Evolutionary conservation across 176 grass and related monocot genomes (phyloP).

Genomic region (Aegilops longissima): DNA sequence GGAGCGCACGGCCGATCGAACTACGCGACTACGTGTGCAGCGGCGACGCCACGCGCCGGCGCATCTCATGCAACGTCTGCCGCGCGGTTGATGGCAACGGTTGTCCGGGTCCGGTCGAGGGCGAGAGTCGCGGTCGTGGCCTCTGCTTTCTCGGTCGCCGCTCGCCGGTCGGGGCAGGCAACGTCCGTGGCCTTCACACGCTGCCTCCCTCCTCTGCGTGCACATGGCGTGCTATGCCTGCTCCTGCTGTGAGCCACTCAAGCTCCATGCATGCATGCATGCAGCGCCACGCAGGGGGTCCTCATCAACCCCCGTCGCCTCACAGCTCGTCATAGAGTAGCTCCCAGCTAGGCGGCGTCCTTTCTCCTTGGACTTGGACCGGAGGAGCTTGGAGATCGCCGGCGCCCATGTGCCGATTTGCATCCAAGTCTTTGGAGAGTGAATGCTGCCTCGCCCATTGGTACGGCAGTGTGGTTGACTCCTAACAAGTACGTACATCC

Average conservation of each 20-base stretch:
- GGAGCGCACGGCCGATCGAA: background rate
- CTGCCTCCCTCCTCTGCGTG: background rate
- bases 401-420: constrained; percentile 6
- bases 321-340: background rate
- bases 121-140: background rate
- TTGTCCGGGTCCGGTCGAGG: background rate
- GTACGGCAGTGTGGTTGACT: background rate
- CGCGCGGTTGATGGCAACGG: background rate
- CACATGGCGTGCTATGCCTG: background rate
- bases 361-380: background rate
- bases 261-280: background rate
- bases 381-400: background rate
- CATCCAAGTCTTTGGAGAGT: background rate
- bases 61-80: background rate
- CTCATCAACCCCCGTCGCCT: background rate
- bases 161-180: background rate
- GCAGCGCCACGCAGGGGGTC: background rate
- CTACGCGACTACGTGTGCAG: background rate
- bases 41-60: background rate
- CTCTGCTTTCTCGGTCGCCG: background rate
- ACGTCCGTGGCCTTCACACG: background rate
- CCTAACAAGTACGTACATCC: background rate
- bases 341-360: background rate
- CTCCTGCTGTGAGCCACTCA: background rate
- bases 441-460: too few relatives aligned